Evolutionary conservation across 345 rosid genomes (phyloP), one percentile per base, ranked within the genome.

Genomic region (Corymbia maculata): DNA sequence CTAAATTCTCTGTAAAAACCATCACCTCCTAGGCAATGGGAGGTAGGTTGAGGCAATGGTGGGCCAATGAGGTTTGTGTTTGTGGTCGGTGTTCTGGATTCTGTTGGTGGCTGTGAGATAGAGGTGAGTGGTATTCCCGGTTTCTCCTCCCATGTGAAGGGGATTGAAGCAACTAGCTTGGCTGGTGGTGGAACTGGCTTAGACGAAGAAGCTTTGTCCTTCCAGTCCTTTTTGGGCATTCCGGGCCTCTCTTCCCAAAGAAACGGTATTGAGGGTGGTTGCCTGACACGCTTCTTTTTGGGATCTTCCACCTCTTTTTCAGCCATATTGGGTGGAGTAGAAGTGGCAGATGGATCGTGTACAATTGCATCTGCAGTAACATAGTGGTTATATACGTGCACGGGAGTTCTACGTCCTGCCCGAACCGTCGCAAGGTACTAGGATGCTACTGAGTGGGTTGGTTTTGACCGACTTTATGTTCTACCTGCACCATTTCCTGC

Each of bases 201-300:
- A 86, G 79, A 87, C 49, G 93, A 82, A 89, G 93, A 87, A 85
- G 88, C 86, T 30, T 66, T 91, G 24, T 95, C 95, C 84, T 90
- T 93, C 99, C 99, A 96, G 89, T 93, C 92, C 85, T 90, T 96
- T 91, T 95, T 95, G 49, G 99, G 94, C 64, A 90, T 89, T 55
- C 99, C 99, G 5, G 99, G 98, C 89, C 90, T 91, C 82, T 89
- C 95, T 90, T 97, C 99, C 99, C 98, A 96, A 49, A 95, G 88
- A 91, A 96, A 97, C 22, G 99, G 97, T 87, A 96, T 94, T 22
- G 96, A 91, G 79, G 96, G 98, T 53, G 96, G 97, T 85, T 92
- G 94, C 91, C 95, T 92, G 86, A 92, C 75, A 50, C 89, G 91
- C 90, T 90, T 96, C 64, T 91, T 91, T 79, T 53, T 64, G 53